These are phyloP conservation scores for Globisporangium perplexum DNA, from an alignment of 352 stramenopile genomes.

Conservation along the genomic window DNA sequence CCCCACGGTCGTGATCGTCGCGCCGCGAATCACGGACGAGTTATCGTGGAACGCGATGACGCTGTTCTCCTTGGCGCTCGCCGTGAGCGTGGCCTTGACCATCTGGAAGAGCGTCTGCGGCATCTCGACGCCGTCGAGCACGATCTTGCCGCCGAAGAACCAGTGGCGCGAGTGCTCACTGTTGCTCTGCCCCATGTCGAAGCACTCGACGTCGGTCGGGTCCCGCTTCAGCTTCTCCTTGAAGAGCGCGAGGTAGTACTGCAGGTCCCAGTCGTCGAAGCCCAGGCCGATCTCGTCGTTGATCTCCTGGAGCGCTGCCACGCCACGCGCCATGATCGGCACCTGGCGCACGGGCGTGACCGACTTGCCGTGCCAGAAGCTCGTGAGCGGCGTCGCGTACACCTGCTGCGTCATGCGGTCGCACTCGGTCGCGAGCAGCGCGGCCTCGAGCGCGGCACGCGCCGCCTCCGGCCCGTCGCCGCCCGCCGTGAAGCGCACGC, in stretches of 20 bases:
- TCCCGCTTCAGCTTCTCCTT: constrained; percentile 96
- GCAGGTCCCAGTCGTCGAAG: constrained; percentile 98
- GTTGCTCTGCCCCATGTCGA: constrained; percentile 99
- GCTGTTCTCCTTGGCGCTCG: constrained; percentile 89
- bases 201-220: constrained; percentile 99
- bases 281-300: constrained; percentile 94
- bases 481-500: constrained; percentile 48
- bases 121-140: constrained; percentile 96
- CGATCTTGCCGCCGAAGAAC: constrained; percentile 99
- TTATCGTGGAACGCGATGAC: constrained; percentile 99
- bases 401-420: constrained; percentile 98
- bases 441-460: constrained; percentile 36
- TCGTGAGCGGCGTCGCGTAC: constrained; percentile 87
- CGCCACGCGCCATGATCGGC: constrained; percentile 93
- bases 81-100: constrained; percentile 96
- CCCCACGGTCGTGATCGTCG: constrained; percentile 83
- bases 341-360: constrained; percentile 88
- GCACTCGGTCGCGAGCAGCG: constrained; percentile 73
- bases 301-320: constrained; percentile 93
- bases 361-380: constrained; percentile 86
- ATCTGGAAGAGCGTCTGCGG: constrained; percentile 97
- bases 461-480: constrained; percentile 26
- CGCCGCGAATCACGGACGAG: constrained; percentile 95
- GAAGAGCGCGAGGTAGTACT: constrained; percentile 98
- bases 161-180: constrained; percentile 99